Evolutionary conservation across 1,284 basidiomycete species (phyloP).

Genomic region (Crepidotus sp.): DNA sequence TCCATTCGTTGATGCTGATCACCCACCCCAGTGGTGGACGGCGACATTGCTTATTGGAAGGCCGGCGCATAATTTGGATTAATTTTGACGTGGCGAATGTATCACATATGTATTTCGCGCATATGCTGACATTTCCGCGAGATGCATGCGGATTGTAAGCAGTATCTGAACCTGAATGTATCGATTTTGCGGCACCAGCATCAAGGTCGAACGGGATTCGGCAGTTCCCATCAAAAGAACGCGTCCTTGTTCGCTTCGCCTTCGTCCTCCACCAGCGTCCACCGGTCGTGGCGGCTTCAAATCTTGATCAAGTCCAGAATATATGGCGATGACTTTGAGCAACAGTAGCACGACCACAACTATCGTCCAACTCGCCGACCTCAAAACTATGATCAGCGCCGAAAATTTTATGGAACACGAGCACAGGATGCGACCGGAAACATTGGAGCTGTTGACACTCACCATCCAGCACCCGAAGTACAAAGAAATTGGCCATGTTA

Average conservation of each 20-base stretch:
- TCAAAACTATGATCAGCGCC: neutral
- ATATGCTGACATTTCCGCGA: conserved; percentile 4
- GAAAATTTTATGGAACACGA: conserved; percentile 7
- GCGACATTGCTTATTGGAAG: conserved; percentile 83
- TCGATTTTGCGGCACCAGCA: neutral
- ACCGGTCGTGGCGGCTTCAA: neutral
- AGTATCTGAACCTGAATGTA: conserved; percentile 5
- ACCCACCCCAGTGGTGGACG: conserved; percentile 58
- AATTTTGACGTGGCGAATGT: conserved; percentile 7
- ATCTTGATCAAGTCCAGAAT: neutral
- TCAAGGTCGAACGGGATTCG: neutral
- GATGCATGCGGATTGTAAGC: conserved; percentile 5
- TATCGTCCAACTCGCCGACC: neutral
- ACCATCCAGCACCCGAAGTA: conserved; percentile 1
- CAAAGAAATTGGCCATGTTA: conserved; percentile 1
- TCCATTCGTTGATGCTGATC: conserved; percentile 11
- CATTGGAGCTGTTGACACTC: neutral
- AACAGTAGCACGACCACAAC: neutral
- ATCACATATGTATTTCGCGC: conserved; percentile 11
- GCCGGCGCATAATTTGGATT: conserved; percentile 39
- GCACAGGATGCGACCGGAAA: conserved; percentile 3
- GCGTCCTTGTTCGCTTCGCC: neutral
- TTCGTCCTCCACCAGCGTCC: neutral
- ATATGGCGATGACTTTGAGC: neutral
- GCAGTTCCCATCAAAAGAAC: conserved; percentile 2